These are phyloP conservation scores for Aristolochia contorta DNA, from an alignment of 164 flowering plant species.

Conservation along the genomic window DNA sequence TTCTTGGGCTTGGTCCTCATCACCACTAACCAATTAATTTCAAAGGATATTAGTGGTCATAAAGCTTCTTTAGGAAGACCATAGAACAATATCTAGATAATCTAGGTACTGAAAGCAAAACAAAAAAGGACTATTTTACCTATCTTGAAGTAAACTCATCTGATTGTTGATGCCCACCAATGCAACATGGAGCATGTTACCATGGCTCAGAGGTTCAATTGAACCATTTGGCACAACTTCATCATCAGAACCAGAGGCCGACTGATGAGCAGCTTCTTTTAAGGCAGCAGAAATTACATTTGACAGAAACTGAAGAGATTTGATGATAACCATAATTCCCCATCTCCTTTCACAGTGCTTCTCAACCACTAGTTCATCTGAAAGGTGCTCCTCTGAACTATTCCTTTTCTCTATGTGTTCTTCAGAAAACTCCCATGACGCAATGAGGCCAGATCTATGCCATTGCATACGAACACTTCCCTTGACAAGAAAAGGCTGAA, in stretches of 20 bases:
- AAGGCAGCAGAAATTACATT: slow-evolving; percentile 57
- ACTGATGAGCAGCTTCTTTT: slow-evolving; percentile 57
- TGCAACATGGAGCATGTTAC: slow-evolving; percentile 92
- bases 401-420: slow-evolving; percentile 60
- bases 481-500: slow-evolving; percentile 90
- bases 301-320: slow-evolving; percentile 86
- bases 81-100: neutral
- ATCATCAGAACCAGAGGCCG: slow-evolving; percentile 7
- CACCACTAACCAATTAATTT: slow-evolving; percentile 50
- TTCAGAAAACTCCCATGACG: slow-evolving; percentile 91
- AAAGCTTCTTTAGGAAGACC: neutral
- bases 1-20: slow-evolving; percentile 99
- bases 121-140: slow-evolving; percentile 31
- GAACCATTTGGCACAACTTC: slow-evolving; percentile 32
- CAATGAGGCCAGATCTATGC: slow-evolving; percentile 95
- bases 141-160: slow-evolving; percentile 96
- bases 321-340: slow-evolving; percentile 97
- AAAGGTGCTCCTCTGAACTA: slow-evolving; percentile 31
- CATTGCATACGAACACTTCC: slow-evolving; percentile 98
- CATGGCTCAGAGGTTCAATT: slow-evolving; percentile 31
- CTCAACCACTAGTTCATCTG: slow-evolving; percentile 29
- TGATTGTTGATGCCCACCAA: slow-evolving; percentile 90
- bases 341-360: slow-evolving; percentile 66
- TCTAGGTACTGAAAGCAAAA: neutral
- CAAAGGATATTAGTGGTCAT: neutral